Evolutionary conservation across 2,329 filamentous ascomycete genomes (phyloP).

Genomic region (Hypomyces rosellus): DNA sequence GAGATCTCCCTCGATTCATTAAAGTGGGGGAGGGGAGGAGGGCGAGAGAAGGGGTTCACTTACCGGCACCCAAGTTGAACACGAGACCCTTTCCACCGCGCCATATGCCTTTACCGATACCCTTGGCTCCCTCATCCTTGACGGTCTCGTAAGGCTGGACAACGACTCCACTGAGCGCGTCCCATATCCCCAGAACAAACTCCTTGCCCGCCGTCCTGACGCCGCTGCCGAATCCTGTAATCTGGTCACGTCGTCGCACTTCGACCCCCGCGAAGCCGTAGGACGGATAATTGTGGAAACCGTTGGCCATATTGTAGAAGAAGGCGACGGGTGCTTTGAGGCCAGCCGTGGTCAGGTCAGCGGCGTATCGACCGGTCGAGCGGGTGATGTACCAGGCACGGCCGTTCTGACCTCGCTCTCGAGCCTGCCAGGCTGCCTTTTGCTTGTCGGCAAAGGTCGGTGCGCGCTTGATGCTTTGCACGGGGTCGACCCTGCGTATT

Average conservation of each 20-base stretch:
- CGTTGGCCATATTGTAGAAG: constrained; percentile 61
- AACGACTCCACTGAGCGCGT: constrained; percentile 61
- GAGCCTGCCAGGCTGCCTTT: constrained; percentile 19
- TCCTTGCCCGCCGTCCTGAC: constrained; percentile 60
- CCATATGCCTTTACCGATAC: constrained; percentile 54
- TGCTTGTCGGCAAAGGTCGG: constrained; percentile 17
- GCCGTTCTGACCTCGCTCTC: constrained; percentile 22
- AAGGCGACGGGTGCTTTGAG: constrained; percentile 63
- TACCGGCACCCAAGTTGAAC: constrained; percentile 36
- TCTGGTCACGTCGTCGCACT: constrained; percentile 57
- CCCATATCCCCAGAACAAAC: constrained; percentile 58
- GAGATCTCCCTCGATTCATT: not conserved
- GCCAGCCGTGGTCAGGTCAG: constrained; percentile 54
- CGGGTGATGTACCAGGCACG: constrained; percentile 21
- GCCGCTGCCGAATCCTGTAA: constrained; percentile 56
- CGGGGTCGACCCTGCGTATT: constrained; percentile 42
- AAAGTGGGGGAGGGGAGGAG: not conserved
- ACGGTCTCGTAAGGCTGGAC: constrained; percentile 58
- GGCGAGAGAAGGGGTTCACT: not conserved
- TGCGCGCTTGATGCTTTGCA: constrained; percentile 10
- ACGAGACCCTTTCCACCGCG: constrained; percentile 37
- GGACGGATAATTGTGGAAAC: constrained; percentile 67
- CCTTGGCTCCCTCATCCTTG: constrained; percentile 54
- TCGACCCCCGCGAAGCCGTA: constrained; percentile 54
- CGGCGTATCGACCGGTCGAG: constrained; percentile 48